Conservation (phyloP, 768 basidiomycete genomes). For the Calocera cornea region DNA sequence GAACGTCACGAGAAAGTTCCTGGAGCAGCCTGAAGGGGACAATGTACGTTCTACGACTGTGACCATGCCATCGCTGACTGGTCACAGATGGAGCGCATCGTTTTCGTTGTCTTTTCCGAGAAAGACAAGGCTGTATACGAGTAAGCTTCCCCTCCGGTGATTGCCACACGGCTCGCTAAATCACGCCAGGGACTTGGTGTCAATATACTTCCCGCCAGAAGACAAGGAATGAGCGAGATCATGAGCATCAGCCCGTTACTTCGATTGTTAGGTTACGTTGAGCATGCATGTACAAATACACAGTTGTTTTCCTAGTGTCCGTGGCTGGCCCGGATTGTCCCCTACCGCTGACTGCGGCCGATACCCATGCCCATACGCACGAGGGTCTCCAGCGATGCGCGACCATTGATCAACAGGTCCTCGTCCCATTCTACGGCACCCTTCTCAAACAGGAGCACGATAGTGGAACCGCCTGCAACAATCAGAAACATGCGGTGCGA, state of each 20-base stretch:
- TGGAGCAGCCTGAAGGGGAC: constrained; percentile 39
- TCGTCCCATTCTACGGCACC: constrained; percentile 82
- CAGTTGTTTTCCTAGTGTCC: neutral
- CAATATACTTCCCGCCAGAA: constrained; percentile 46
- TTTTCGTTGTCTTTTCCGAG: constrained; percentile 63
- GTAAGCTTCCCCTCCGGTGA: constrained; percentile 32
- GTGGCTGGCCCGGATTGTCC: neutral
- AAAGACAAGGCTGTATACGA: constrained; percentile 50
- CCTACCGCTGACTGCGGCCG: constrained; percentile 27
- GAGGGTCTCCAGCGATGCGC: constrained; percentile 75
- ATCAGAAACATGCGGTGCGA: too few relatives aligned
- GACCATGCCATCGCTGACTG: neutral
- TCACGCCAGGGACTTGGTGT: constrained; percentile 35
- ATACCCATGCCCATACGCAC: constrained; percentile 82
- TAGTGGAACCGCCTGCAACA: constrained; percentile 67
- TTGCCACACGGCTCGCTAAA: neutral
- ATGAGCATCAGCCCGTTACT: neutral
- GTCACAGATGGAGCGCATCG: constrained; percentile 44
- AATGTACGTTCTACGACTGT: constrained; percentile 21
- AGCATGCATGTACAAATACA: neutral
- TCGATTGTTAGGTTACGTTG: neutral
- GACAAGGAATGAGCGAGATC: neutral
- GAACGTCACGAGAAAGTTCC: constrained; percentile 39
- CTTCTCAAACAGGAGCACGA: constrained; percentile 81
- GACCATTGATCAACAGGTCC: constrained; percentile 72